Conservation (phyloP, 2,329 filamentous ascomycete genomes). For the Fusarium nisikadoi region DNA sequence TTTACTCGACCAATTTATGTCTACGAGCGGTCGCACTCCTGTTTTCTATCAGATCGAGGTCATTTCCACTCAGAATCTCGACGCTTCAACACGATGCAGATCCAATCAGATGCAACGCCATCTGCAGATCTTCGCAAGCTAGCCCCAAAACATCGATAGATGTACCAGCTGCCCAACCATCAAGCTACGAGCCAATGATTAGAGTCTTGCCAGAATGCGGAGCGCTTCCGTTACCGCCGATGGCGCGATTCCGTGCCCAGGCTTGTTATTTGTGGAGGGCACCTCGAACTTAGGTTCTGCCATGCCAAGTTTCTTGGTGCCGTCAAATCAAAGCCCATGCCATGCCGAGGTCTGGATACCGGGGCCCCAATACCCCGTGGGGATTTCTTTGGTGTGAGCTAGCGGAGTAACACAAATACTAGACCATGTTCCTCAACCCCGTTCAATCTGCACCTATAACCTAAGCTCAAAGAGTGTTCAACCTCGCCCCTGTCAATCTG, state of each 20-base stretch:
- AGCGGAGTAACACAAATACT: background rate
- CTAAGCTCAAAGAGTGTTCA: background rate
- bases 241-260: background rate
- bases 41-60: accelerated
- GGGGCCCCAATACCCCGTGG: background rate
- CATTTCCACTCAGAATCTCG: background rate
- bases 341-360: background rate
- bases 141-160: background rate
- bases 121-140: background rate
- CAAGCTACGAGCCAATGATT: background rate
- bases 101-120: background rate
- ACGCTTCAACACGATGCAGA: background rate
- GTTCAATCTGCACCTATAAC: no score
- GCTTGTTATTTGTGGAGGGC: background rate
- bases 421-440: background rate
- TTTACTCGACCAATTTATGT: accelerated
- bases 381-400: background rate
- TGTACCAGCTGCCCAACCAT: background rate
- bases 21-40: accelerated
- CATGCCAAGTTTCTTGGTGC: accelerated
- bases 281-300: accelerated
- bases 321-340: accelerated
- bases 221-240: background rate
- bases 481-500: accelerated
- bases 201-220: background rate